phyloP scores from a whole-genome alignment of 805 yeast species.

The Candida broadrunensis region DNA sequence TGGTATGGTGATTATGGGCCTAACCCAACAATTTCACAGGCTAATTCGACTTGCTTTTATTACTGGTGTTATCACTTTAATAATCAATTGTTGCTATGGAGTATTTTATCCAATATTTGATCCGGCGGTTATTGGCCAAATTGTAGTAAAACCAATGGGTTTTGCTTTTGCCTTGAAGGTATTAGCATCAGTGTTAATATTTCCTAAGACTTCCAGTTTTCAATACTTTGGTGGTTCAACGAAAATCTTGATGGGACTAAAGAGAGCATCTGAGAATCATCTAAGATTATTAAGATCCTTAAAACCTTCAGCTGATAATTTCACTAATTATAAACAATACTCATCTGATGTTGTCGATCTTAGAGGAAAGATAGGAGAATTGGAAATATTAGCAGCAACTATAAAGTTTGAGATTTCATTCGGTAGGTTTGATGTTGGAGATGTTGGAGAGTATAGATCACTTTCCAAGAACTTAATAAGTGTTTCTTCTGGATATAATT shows the following conservation, averaged over 20 bases:
- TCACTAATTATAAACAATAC: constrained; percentile 18
- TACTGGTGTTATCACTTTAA: constrained; percentile 17
- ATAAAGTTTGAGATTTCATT: constrained; percentile 22
- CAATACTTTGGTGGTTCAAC: constrained; percentile 16
- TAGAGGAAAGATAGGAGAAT: constrained; percentile 14
- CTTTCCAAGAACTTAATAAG: constrained; percentile 19
- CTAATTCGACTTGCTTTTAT: constrained; percentile 17
- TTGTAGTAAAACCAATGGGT: constrained; percentile 23
- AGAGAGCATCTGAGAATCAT: constrained; percentile 15
- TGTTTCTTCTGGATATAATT: constrained; percentile 20
- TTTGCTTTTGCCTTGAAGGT: constrained; percentile 19
- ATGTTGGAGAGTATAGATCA: constrained; percentile 22
- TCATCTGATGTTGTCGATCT: constrained; percentile 14
- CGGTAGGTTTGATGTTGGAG: constrained; percentile 25
- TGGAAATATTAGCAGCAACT: constrained; percentile 17
- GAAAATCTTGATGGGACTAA: constrained; percentile 11
- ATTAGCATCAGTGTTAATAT: constrained; percentile 15
- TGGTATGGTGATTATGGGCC: constrained; percentile 20
- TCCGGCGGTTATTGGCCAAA: constrained; percentile 16
- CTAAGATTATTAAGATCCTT: constrained; percentile 18
- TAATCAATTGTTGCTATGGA: constrained; percentile 21
- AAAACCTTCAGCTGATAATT: constrained; percentile 24
- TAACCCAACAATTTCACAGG: constrained; percentile 14
- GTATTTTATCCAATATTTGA: constrained; percentile 23
- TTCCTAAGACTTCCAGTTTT: constrained; percentile 25